Base-by-base conservation (phyloP, 2,329 filamentous ascomycete genomes). In the Xylariales sp. region DNA sequence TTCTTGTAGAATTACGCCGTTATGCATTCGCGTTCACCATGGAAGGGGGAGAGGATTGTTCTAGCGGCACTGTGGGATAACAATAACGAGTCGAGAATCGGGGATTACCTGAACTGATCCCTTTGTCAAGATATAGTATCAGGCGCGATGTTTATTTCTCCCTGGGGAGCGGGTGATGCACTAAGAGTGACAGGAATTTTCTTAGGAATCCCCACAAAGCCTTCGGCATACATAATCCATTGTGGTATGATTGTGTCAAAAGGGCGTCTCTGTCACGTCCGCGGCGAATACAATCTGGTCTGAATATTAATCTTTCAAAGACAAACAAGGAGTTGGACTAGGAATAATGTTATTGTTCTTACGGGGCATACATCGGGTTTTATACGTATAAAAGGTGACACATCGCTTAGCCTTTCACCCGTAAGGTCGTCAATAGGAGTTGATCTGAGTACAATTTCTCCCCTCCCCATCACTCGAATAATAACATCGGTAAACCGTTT, bases 1-100 rank as follows among this genome's bases (percentile, higher is more conserved):
- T 46, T 48, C 16, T 48, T 48, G 2, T 48, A 48, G 45, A 48
- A 48, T 48, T 48, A 48, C 10, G 45, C 45, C n/a, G 45, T 48
- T 7, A 48, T 48, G 45, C 45, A 23, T 10, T 48, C 45, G 10
- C 45, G 45, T 23, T 48, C 45, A 23, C 45, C 45, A 48, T 48
- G 45, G 45, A 48, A 48, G 10, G 45, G 45, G 10, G 23, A 48
- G 18, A 48, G 45, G 45, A 48, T 6, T 23, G 45, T 48, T 48
- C 16, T 48, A 10, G 45, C 45, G 45, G 45, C 45, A 48, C 23
- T 48, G 16, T 48, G 16, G 45, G 45, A 48, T 48, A 48, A 48
- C 5, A 48, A 48, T 18, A 48, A 48, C 12, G 28, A 48, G n/a
- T 48, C 45, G 45, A 48, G 45, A 18, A 48, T 48, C 28, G 45